Evolutionary conservation across 164 flowering plant genomes (phyloP).

Genomic region (Nelumbo lutea): DNA sequence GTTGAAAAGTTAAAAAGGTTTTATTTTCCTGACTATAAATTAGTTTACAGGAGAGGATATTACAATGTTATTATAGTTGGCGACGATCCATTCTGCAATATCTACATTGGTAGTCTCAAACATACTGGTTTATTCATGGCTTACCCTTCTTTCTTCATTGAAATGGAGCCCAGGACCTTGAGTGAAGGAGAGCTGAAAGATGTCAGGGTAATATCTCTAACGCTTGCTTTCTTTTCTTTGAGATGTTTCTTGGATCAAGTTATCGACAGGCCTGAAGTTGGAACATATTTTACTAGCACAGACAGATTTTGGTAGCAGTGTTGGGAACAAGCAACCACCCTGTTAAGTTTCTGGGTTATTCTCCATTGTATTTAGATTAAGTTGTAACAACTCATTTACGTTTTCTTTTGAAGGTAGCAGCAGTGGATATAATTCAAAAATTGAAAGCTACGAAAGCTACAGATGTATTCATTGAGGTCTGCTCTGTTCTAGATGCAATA

Average conservation of each 20-base stretch:
- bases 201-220: constrained; percentile 39
- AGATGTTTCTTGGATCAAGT: neutral
- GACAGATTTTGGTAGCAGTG: neutral
- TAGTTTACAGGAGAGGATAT: no score
- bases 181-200: constrained; percentile 36
- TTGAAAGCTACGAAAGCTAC: constrained; percentile 22
- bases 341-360: neutral
- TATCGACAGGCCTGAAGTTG: neutral
- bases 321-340: neutral
- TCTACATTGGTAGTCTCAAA: neutral
- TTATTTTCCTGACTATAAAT: neutral
- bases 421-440: constrained; percentile 33
- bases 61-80: no score
- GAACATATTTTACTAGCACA: neutral
- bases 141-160: constrained; percentile 45
- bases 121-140: constrained; percentile 28
- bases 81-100: no score
- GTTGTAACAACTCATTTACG: neutral
- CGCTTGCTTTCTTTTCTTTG: neutral
- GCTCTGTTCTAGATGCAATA: neutral
- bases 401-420: constrained; percentile 33
- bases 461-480: constrained; percentile 27
- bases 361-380: neutral
- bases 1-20: neutral
- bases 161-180: constrained; percentile 63